Evolutionary conservation across 805 yeast species (phyloP).

Genomic region (Saccharomycopsis synnaedendra): DNA sequence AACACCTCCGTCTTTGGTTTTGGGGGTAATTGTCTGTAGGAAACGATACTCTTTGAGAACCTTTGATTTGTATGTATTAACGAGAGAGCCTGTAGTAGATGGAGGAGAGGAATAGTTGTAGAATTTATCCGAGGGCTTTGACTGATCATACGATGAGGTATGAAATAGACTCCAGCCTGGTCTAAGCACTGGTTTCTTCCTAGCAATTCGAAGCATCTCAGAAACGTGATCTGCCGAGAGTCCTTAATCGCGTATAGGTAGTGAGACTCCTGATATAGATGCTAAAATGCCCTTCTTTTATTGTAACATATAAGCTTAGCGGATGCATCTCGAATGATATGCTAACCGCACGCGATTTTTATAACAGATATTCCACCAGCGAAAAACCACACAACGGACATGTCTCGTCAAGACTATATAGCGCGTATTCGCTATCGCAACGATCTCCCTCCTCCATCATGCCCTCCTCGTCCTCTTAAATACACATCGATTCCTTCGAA

Average conservation of each 20-base stretch:
- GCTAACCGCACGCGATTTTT: no score
- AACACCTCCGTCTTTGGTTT: not conserved
- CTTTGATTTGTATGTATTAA: conserved; percentile 5
- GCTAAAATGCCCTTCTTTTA: no score
- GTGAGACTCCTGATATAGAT: no score
- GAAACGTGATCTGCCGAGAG: no score
- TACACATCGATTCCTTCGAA: conserved; percentile 29
- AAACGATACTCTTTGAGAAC: conserved; percentile 7
- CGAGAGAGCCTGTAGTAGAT: not conserved
- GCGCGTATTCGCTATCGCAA: conserved; percentile 79
- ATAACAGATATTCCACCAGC: no score
- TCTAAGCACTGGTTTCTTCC: no score
- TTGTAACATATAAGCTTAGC: no score
- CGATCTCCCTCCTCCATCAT: conserved; percentile 84
- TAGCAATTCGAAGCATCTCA: no score
- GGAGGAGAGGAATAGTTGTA: not conserved
- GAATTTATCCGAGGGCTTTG: not conserved
- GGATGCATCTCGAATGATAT: no score
- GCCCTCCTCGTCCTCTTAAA: conserved; percentile 76
- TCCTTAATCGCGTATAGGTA: no score
- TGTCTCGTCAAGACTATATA: conserved; percentile 57
- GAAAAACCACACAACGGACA: not conserved
- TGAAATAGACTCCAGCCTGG: not conserved
- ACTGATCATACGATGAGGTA: not conserved
- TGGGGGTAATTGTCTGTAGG: conserved; percentile 7